These are phyloP conservation scores for Annulohypoxylon nitens DNA, from an alignment of 495 filamentous ascomycete genomes.

Conservation along the genomic window DNA sequence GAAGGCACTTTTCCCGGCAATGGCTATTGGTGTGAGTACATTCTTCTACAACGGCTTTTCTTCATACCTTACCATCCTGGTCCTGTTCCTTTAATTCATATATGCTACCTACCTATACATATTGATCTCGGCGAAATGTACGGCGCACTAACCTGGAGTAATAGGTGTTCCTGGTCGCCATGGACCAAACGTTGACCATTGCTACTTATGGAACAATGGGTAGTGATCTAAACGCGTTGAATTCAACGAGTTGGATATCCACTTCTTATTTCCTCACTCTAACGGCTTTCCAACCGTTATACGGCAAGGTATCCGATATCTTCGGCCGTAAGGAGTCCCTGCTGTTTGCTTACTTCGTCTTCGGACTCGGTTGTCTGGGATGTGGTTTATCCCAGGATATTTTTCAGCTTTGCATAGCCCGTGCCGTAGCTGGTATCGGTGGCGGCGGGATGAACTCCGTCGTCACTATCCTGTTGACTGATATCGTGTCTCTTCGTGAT, in stretches of 20 bases:
- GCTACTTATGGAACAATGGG: slow-evolving; percentile 85
- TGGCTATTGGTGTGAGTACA: slow-evolving; percentile 68
- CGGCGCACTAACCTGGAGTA: background rate
- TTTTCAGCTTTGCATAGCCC: slow-evolving; percentile 75
- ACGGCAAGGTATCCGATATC: slow-evolving; percentile 83
- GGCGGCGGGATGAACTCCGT: slow-evolving; percentile 90
- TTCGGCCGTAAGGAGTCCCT: slow-evolving; percentile 84
- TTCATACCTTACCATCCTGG: background rate
- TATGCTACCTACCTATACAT: background rate
- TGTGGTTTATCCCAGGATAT: slow-evolving; percentile 81
- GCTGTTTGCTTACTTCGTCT: slow-evolving; percentile 78
- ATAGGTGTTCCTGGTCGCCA: slow-evolving; percentile 76
- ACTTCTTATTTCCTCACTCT: slow-evolving; percentile 85
- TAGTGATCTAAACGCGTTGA: slow-evolving; percentile 81
- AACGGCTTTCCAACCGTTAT: slow-evolving; percentile 83
- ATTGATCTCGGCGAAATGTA: background rate
- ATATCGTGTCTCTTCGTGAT: slow-evolving; percentile 81
- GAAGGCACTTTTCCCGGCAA: slow-evolving; percentile 67
- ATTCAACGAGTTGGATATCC: slow-evolving; percentile 86
- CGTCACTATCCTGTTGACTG: slow-evolving; percentile 80
- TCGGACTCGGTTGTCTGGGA: slow-evolving; percentile 77
- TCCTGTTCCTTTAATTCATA: background rate
- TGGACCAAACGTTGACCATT: slow-evolving; percentile 87
- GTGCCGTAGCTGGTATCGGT: slow-evolving; percentile 75
- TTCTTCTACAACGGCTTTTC: background rate